Conservation (phyloP, 2,329 filamentous ascomycete species). For the Monosporascus ibericus region DNA sequence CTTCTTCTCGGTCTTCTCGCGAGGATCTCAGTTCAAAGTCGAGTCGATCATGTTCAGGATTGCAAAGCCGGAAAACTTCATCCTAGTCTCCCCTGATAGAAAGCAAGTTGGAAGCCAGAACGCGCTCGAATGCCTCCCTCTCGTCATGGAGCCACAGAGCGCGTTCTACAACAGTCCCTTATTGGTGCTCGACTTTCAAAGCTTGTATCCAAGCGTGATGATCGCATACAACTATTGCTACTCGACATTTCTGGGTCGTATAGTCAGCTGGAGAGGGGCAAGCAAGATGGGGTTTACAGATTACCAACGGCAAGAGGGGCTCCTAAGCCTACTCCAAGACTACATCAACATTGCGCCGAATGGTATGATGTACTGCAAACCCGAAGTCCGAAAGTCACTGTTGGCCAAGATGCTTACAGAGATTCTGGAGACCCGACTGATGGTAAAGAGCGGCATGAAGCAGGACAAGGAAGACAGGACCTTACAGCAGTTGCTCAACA, state of each 20-base stretch:
- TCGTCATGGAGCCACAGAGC: slow-evolving; percentile 97
- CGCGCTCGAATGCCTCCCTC: slow-evolving; percentile 83
- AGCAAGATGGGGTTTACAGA: slow-evolving; percentile 95
- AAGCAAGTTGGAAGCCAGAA: slow-evolving; percentile 94
- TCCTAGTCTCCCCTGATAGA: slow-evolving; percentile 81
- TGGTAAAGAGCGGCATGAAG: slow-evolving; percentile 98
- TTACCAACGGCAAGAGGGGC: slow-evolving; percentile 68
- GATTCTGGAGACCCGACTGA: slow-evolving; percentile 90
- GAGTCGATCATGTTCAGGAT: slow-evolving; percentile 99
- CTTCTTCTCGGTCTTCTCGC: slow-evolving; percentile 92
- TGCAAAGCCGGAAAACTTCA: slow-evolving; percentile 91
- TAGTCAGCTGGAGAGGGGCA: slow-evolving; percentile 79
- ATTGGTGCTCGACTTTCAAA: slow-evolving; percentile 91
- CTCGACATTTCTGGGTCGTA: slow-evolving; percentile 86
- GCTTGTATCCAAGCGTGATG: slow-evolving; percentile 94
- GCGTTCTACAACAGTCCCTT: slow-evolving; percentile 88
- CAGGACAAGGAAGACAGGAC: slow-evolving; percentile 80
- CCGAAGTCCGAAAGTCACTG: slow-evolving; percentile 79
- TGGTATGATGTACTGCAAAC: slow-evolving; percentile 90
- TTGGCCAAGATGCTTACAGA: slow-evolving; percentile 95
- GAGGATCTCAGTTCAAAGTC: slow-evolving; percentile 96
- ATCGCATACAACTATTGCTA: slow-evolving; percentile 99
- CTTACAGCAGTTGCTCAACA: slow-evolving; percentile 83
- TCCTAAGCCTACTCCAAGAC: slow-evolving; percentile 74
- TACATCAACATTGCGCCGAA: slow-evolving; percentile 91